Percentiles rank a stretch among this genome's conserved stretches.
These are phyloP conservation scores for Solanum bulbocastanum DNA, from an alignment of 257 asterid species.

Conservation along the genomic window DNA sequence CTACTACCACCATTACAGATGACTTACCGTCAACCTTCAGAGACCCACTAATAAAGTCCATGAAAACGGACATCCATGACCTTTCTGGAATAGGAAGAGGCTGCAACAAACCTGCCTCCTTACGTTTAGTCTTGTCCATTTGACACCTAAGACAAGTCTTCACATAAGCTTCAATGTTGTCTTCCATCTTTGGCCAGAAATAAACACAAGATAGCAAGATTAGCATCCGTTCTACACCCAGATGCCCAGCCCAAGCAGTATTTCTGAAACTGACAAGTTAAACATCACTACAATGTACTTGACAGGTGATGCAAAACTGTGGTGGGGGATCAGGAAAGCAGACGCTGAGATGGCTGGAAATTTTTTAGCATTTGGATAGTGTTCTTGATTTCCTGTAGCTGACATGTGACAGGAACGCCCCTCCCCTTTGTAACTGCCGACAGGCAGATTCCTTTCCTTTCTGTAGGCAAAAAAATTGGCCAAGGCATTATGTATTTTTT, in stretches of 20 bases:
- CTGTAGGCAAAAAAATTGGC: neutral
- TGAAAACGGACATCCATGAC: neutral
- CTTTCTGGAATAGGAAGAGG: neutral
- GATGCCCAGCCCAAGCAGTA: neutral
- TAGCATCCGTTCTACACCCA: neutral
- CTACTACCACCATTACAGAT: neutral
- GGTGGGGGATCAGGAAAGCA: neutral
- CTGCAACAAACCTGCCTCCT: neutral
- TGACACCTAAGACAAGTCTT: neutral
- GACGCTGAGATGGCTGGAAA: neutral
- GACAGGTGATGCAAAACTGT: neutral
- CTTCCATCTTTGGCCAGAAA: neutral
- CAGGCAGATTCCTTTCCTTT: neutral
- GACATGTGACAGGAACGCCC: neutral
- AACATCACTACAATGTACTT: neutral
- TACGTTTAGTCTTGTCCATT: neutral
- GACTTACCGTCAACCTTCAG: neutral
- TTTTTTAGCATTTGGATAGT: neutral
- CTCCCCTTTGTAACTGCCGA: neutral
- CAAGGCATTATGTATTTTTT: neutral
- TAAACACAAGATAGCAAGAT: neutral
- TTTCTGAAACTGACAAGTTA: neutral
- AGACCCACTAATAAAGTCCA: neutral
- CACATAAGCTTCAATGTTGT: neutral
- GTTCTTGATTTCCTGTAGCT: neutral